Conservation (phyloP, 202 grass and related monocot genomes). For the Panicum virgatum region DNA sequence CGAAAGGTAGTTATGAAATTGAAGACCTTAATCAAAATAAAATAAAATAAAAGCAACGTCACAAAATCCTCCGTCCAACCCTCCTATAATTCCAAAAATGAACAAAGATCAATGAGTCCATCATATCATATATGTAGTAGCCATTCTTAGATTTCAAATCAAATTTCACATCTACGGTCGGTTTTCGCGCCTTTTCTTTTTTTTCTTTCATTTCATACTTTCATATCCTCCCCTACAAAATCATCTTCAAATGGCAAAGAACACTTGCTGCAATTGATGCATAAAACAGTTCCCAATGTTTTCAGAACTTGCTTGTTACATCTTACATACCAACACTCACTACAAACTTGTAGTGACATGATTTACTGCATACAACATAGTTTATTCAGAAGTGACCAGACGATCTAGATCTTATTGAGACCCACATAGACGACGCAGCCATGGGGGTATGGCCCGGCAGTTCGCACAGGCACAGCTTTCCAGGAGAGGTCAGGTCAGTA, state of each 20-base stretch:
- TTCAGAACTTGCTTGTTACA: not conserved
- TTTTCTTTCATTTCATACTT: not conserved
- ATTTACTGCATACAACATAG: not conserved
- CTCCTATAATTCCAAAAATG: not conserved
- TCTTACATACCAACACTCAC: not conserved
- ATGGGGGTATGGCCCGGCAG: not conserved
- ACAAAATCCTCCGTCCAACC: not conserved
- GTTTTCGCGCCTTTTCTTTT: not conserved
- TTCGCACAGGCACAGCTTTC: not conserved
- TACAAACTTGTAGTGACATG: not conserved
- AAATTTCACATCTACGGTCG: not conserved
- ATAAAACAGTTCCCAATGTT: not conserved
- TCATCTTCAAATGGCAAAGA: not conserved
- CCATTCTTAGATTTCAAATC: not conserved
- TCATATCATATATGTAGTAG: not conserved
- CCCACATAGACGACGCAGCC: not conserved
- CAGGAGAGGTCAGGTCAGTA: not conserved
- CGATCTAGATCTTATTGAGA: not conserved
- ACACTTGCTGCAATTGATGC: not conserved
- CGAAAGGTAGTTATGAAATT: not conserved
- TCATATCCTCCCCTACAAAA: not conserved
- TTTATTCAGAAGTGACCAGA: not conserved
- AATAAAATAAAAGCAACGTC: too few species aligned
- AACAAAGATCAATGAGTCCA: not conserved
- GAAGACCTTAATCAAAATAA: not conserved